These are phyloP conservation scores for Calonectria ilicicola DNA, from an alignment of 2,329 filamentous ascomycete species.

Conservation along the genomic window DNA sequence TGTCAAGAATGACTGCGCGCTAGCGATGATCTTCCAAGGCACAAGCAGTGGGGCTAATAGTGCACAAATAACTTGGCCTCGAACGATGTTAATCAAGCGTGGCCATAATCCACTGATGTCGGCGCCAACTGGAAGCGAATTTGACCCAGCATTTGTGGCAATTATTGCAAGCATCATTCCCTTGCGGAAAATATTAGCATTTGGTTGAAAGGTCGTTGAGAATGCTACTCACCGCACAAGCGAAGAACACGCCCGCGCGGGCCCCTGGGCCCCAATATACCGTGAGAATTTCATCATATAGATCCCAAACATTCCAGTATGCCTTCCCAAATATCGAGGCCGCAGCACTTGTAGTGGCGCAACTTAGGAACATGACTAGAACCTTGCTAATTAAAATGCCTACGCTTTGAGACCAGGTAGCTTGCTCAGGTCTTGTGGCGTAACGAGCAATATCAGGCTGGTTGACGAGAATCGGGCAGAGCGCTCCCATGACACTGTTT, in stretches of 20 bases:
- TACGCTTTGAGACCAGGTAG: constrained; percentile 45
- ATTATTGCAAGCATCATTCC: constrained; percentile 10
- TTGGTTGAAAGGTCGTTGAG: not conserved
- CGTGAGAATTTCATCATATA: constrained; percentile 51
- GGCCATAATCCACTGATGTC: constrained; percentile 3
- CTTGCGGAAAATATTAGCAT: not conserved
- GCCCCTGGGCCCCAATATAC: constrained; percentile 46
- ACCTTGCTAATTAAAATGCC: constrained; percentile 40
- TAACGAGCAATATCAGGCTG: constrained; percentile 53
- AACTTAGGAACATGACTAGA: constrained; percentile 45
- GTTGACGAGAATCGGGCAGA: constrained; percentile 50
- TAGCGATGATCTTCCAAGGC: constrained; percentile 4
- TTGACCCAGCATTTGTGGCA: not conserved
- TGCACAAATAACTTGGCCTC: constrained; percentile 1
- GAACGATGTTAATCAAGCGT: constrained; percentile 3
- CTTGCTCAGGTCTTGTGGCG: constrained; percentile 45
- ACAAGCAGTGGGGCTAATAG: not conserved
- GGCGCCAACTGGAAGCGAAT: not conserved
- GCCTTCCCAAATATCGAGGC: constrained; percentile 47
- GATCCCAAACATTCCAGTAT: constrained; percentile 53
- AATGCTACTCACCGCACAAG: not conserved
- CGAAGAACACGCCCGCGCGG: constrained; percentile 50
- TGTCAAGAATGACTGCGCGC: not conserved
- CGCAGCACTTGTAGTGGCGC: constrained; percentile 46
- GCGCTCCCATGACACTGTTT: constrained; percentile 52